Conservation (phyloP, 371 early-diverging fungal species). For the Mucor indicus region DNA sequence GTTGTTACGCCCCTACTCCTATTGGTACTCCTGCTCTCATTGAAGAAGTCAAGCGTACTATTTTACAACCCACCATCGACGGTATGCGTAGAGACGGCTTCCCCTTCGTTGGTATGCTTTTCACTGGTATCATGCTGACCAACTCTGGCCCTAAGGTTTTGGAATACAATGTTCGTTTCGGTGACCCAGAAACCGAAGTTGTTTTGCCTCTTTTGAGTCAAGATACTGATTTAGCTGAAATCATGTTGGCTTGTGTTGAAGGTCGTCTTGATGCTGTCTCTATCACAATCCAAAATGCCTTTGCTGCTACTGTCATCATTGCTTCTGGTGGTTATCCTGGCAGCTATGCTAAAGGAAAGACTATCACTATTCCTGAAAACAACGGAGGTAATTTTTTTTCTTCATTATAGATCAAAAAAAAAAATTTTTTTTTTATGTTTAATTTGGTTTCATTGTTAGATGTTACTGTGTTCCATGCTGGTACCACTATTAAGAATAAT, state of each 20-base stretch:
- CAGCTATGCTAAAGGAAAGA: constrained; percentile 76
- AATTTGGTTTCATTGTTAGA: constrained; percentile 25
- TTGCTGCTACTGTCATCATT: constrained; percentile 88
- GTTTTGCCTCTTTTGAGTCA: constrained; percentile 87
- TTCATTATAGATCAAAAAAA: background rate
- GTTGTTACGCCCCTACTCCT: constrained; percentile 95
- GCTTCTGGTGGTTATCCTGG: constrained; percentile 95
- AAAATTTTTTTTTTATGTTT: background rate
- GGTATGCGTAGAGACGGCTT: constrained; percentile 94
- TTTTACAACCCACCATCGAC: constrained; percentile 89
- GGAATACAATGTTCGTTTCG: constrained; percentile 97
- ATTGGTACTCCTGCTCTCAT: constrained; percentile 79
- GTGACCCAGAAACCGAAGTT: constrained; percentile 97
- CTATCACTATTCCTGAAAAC: constrained; percentile 60
- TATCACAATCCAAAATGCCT: constrained; percentile 67
- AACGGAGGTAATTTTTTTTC: constrained; percentile 6
- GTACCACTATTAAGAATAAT: constrained; percentile 61
- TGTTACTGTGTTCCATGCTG: constrained; percentile 90
- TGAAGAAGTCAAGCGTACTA: constrained; percentile 67
- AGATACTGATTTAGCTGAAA: constrained; percentile 81
- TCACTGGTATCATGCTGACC: constrained; percentile 96
- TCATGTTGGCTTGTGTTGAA: constrained; percentile 86
- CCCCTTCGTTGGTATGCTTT: constrained; percentile 97
- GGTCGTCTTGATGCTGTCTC: constrained; percentile 88
- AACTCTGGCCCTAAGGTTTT: constrained; percentile 86